Evolutionary conservation across 805 yeast genomes (phyloP).

Genomic region (Maudiozyma turicensis): DNA sequence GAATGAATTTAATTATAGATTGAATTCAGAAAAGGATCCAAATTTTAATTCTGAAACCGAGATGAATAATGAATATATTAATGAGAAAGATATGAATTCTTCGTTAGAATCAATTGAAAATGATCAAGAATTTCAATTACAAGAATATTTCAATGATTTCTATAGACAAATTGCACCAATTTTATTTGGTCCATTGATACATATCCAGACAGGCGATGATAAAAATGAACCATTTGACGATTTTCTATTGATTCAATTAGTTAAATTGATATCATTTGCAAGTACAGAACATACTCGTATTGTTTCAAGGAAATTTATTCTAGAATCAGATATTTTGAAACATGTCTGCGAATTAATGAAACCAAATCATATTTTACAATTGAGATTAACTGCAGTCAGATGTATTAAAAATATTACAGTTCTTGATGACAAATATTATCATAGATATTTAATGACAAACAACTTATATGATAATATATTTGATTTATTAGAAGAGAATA

Average conservation of each 20-base stretch:
- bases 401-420: constrained; percentile 54
- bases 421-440: constrained; percentile 54
- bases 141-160: constrained; percentile 40
- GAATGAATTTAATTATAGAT: constrained; percentile 4
- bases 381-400: constrained; percentile 59
- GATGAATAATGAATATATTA: not conserved
- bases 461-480: constrained; percentile 44
- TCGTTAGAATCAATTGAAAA: constrained; percentile 5
- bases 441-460: constrained; percentile 45
- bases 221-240: constrained; percentile 27
- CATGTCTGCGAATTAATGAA: constrained; percentile 45
- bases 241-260: constrained; percentile 44
- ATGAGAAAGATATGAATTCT: constrained; percentile 9
- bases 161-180: constrained; percentile 53
- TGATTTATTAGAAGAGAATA: constrained; percentile 38
- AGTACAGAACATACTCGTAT: constrained; percentile 51
- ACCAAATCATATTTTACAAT: constrained; percentile 33
- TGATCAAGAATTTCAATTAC: constrained; percentile 15
- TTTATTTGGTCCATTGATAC: constrained; percentile 41
- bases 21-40: not conserved
- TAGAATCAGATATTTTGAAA: constrained; percentile 46
- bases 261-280: constrained; percentile 65
- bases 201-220: constrained; percentile 1
- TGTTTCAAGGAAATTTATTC: constrained; percentile 51
- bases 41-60: not conserved